These are phyloP conservation scores for Penicillium desertorum DNA, from an alignment of 495 filamentous ascomycete genomes.

Conservation along the genomic window DNA sequence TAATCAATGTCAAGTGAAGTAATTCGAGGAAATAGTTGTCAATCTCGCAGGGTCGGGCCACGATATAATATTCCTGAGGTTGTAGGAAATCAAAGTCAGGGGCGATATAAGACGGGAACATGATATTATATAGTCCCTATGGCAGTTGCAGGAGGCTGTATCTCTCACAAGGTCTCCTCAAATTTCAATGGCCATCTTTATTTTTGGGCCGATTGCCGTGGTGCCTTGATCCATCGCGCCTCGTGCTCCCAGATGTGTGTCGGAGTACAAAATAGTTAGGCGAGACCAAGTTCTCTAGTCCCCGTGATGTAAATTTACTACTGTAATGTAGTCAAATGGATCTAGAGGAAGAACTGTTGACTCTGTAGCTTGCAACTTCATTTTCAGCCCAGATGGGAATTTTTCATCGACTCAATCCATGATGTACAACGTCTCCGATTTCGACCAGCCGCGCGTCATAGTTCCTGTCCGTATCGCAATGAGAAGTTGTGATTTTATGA, in stretches of 20 bases:
- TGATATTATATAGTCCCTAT: conserved; percentile 18
- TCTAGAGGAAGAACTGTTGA: not conserved
- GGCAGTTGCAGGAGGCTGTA: not conserved
- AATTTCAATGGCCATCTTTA: conserved; percentile 13
- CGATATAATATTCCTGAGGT: conserved; percentile 6
- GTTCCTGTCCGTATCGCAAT: conserved; percentile 23
- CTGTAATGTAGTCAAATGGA: not conserved
- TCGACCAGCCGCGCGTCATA: conserved; percentile 30
- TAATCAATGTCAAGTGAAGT: not conserved
- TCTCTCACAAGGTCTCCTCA: conserved; percentile 4
- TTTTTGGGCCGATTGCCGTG: conserved; percentile 18
- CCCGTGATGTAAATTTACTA: conserved; percentile 2
- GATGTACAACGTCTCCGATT: conserved; percentile 19
- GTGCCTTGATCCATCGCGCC: conserved; percentile 21
- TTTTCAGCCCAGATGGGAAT: conserved; percentile 20
- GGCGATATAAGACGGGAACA: not conserved
- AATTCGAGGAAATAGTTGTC: not conserved
- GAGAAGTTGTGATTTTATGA: not conserved
- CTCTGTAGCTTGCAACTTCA: conserved; percentile 9
- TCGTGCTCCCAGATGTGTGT: conserved; percentile 15
- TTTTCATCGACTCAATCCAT: conserved; percentile 10
- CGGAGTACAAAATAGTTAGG: conserved; percentile 22
- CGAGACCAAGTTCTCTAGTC: conserved; percentile 9
- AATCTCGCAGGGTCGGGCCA: not conserved
- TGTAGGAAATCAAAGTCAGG: conserved; percentile 7